Evolutionary conservation across 176 grass and related monocot genomes (phyloP).

Genomic region (Pontederia crassipes): DNA sequence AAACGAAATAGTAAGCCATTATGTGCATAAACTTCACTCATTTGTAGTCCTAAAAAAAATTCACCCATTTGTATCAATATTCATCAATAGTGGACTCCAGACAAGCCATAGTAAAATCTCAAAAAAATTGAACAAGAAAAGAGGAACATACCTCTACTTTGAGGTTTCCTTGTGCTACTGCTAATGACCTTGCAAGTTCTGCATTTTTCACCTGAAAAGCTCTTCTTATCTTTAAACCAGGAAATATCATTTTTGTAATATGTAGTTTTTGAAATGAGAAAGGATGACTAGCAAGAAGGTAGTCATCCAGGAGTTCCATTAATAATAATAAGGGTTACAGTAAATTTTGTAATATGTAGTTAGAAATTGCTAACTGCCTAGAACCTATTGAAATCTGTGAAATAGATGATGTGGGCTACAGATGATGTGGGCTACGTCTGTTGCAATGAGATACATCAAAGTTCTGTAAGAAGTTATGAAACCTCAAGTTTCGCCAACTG

Average conservation of each 20-base stretch:
- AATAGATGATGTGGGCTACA: too few species aligned
- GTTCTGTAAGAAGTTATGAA: conserved; percentile 1
- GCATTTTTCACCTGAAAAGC: conserved; percentile 59
- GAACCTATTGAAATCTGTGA: conserved; percentile 3
- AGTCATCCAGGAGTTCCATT: too few species aligned
- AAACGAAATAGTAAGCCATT: too few species aligned
- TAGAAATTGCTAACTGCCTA: not conserved
- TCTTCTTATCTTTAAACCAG: conserved; percentile 3
- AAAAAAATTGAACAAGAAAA: conserved; percentile 15
- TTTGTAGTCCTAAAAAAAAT: not conserved
- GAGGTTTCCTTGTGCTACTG: conserved; percentile 64
- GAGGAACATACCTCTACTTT: conserved; percentile 60
- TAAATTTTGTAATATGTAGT: not conserved
- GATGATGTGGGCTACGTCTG: too few species aligned
- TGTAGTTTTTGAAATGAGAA: too few species aligned
- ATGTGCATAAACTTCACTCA: too few species aligned
- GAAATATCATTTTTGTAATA: not conserved
- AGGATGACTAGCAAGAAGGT: too few species aligned
- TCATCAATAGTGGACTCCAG: conserved; percentile 10
- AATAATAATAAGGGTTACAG: too few species aligned
- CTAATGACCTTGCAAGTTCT: conserved; percentile 75
- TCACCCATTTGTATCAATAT: not conserved
- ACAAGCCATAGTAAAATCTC: not conserved
- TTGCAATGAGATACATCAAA: not conserved
- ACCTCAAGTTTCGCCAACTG: conserved; percentile 82